Conservation (phyloP, 2,329 filamentous ascomycete species). For the Stachybotrys chartarum region DNA sequence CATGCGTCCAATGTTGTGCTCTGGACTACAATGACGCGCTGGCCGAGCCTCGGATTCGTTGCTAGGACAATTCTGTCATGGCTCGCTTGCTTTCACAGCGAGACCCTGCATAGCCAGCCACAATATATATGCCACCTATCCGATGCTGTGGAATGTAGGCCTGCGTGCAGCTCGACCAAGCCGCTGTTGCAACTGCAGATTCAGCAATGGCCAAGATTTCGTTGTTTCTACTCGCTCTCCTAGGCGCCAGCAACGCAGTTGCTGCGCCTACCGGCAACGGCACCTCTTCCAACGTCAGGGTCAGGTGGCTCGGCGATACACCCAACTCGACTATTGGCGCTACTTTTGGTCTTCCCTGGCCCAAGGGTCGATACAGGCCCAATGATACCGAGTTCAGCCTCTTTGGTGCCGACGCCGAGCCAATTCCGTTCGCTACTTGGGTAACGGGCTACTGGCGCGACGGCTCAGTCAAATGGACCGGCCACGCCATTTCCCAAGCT, state of each 20-base stretch:
- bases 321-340: constrained; percentile 26
- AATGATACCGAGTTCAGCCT: constrained; percentile 29
- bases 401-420: constrained; percentile 11
- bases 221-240: not conserved
- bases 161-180: too few relatives aligned
- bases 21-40: too few relatives aligned
- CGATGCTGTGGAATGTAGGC: too few relatives aligned
- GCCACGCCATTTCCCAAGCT: constrained; percentile 42
- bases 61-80: too few relatives aligned
- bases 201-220: not conserved
- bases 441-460: constrained; percentile 53
- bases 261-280: not conserved
- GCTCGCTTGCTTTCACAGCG: too few relatives aligned
- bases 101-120: too few relatives aligned
- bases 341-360: constrained; percentile 38
- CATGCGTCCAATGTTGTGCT: too few relatives aligned
- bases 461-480: constrained; percentile 55
- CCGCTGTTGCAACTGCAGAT: too few relatives aligned
- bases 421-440: constrained; percentile 39
- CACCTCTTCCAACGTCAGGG: constrained; percentile 4
- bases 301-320: constrained; percentile 32
- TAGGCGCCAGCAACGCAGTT: not conserved
- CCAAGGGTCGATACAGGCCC: constrained; percentile 28
- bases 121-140: too few relatives aligned
- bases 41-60: too few relatives aligned